Conservation (phyloP, 352 stramenopile genomes). For the Phytophthora quininea region DNA sequence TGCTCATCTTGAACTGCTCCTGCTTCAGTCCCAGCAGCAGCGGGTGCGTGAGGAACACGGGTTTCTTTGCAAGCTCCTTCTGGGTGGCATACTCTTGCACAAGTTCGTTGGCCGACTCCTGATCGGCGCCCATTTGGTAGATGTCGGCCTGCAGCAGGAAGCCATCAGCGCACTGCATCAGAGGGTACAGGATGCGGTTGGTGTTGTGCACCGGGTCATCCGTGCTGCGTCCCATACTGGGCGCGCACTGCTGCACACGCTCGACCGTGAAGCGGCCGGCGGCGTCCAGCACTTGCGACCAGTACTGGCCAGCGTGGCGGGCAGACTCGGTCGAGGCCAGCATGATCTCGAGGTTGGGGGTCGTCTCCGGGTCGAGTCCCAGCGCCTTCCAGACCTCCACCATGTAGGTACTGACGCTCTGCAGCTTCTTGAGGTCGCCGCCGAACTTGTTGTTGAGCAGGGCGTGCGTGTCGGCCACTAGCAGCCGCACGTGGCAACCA, state of each 20-base stretch:
- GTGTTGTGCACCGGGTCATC: constrained; percentile 88
- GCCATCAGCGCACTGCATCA: constrained; percentile 99
- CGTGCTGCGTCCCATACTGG: constrained; percentile 97
- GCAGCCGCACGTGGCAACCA: constrained; percentile 97
- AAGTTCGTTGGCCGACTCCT: constrained; percentile 95
- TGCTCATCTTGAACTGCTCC: constrained; percentile 99
- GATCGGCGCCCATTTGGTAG: constrained; percentile 98
- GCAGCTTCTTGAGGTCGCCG: constrained; percentile 97
- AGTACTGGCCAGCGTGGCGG: constrained; percentile 89
- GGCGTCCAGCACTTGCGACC: constrained; percentile 93
- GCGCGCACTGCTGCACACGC: constrained; percentile 97
- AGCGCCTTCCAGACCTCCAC: constrained; percentile 99
- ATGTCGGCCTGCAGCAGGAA: constrained; percentile 99
- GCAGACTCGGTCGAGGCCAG: constrained; percentile 97
- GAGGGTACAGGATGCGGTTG: constrained; percentile 95
- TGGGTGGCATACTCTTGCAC: constrained; percentile 96
- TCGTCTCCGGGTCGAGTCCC: constrained; percentile 91
- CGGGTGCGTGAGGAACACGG: constrained; percentile 97
- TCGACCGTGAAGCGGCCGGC: constrained; percentile 89
- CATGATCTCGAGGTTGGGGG: constrained; percentile 97
- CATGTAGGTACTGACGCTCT: constrained; percentile 94
- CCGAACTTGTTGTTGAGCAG: constrained; percentile 99
- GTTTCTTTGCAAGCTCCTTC: constrained; percentile 71
- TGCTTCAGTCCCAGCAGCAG: constrained; percentile 98
- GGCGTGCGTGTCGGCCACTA: constrained; percentile 98